These are phyloP conservation scores for Neofusicoccum sp. DNA, from an alignment of 2,329 filamentous ascomycete species.

Conservation along the genomic window DNA sequence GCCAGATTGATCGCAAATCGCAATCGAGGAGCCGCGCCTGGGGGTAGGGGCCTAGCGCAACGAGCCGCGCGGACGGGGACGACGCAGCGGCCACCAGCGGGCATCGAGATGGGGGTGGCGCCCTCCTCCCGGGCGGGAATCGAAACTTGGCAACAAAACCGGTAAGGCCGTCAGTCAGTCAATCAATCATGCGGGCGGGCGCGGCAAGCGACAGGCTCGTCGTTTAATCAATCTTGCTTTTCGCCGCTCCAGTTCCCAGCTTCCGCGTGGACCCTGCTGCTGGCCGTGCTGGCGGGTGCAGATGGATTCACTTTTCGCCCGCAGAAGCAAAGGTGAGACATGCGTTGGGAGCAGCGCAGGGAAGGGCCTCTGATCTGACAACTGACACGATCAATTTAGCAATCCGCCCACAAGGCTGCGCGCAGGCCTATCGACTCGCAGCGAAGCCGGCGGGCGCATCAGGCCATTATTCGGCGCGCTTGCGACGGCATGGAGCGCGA, in stretches of 20 bases:
- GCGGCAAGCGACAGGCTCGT: background rate
- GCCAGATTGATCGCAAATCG: slow-evolving; percentile 4
- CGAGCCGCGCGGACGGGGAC: slow-evolving; percentile 8
- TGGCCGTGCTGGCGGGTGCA: slow-evolving; percentile 15
- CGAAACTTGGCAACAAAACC: slow-evolving; percentile 5
- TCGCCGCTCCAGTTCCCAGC: slow-evolving; percentile 7
- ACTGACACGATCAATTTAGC: slow-evolving; percentile 12
- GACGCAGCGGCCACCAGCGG: slow-evolving; percentile 6
- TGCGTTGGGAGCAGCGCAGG: slow-evolving; percentile 8
- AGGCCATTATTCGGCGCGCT: background rate
- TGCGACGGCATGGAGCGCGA: background rate
- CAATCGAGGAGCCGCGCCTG: background rate
- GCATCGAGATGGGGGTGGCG: slow-evolving; percentile 9
- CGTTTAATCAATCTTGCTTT: slow-evolving; percentile 18
- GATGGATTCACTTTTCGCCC: slow-evolving; percentile 3
- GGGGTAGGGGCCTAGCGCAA: background rate
- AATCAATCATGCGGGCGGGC: background rate
- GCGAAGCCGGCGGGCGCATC: slow-evolving; percentile 1
- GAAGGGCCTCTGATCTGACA: background rate
- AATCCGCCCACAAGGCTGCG: background rate
- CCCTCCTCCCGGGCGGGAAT: background rate
- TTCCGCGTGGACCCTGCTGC: slow-evolving; percentile 16
- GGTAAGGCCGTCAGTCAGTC: background rate
- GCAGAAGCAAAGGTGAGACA: slow-evolving; percentile 16
- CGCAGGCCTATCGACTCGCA: background rate